Evolutionary conservation across 2,329 filamentous ascomycete genomes (phyloP), one percentile per base, ranked within the genome.

Genomic region (Claviceps purpurea): DNA sequence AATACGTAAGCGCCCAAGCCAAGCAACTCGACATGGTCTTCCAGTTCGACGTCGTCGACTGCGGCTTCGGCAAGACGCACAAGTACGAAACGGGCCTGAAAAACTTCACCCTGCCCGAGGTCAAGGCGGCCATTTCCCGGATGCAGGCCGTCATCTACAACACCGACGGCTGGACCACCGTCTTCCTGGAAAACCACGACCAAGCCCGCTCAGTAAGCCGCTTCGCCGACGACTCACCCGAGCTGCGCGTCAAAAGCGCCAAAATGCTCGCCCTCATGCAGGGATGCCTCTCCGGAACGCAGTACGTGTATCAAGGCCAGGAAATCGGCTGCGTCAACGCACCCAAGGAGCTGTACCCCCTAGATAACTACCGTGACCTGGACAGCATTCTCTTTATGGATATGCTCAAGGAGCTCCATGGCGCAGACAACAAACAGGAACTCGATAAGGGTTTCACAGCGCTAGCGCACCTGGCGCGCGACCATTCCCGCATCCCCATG

Each of bases 1-100:
- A 71, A 18, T 85, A 83, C 56, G 78, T 85, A 14, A 74, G 75
- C 3, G 73, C 77, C 0, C 65, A 73, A 30, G 75, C 78, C 52
- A 74, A 74, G 54, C 77, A 85, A 63, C 67, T 87, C 48, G 76
- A 80, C 61, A 87, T 86, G 83, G 79, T 85, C 1, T 86, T 87
- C 64, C 79, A 81, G 57, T 82, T 83, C 56, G 78, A 81, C 57
- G 73, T 82, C 11, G 79, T 85, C 7, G 75, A 83, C 59, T 68
- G 84, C 16, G 82, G 77, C 5, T 70, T 73, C 51, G 75, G 77
- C 52, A 62, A 68, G 59, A 64, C 73, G 0, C 67, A 74, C 48
- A 76, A 74, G 55, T 76, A 78, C 59, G 74, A 78, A 52, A 78
- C 76, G 39, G 67, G 69, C 7, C 62, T 61, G 0, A 62, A 57